Base-by-base conservation (phyloP, 495 filamentous ascomycete genomes). In the Penicillium herquei region DNA sequence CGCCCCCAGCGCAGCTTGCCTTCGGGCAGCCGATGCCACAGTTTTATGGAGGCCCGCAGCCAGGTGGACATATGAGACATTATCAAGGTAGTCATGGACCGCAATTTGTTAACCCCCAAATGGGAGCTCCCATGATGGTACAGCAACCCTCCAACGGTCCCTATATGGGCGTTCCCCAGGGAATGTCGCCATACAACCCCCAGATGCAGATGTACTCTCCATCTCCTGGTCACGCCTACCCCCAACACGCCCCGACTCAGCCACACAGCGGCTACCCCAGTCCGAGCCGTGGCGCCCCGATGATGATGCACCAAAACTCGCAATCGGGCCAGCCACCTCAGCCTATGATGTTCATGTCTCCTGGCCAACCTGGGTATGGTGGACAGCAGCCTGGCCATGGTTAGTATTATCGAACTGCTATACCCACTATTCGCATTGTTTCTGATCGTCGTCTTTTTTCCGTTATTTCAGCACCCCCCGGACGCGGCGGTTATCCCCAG, bases 301-400 rank as follows among this genome's bases (percentile, higher is more conserved):
- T 92, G 74, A 92, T 93, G 89, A 89, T 90, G 82, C 87, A 90
- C 63, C 80, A 84, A 68, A 86, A 86, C 48, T 91, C 88, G 17
- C 88, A 90, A 58, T 85, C 87, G 57, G 87, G 87, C 13, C 87
- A 91, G 58, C 72, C 75, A 43, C 73, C 78, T 6, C 78, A 77
- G 55, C 68, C 69, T 50, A 76, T 80, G 47, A 81, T 89, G 65
- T 89, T 81, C 49, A 86, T 89, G 84, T 81, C 81, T 51, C 85
- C 85, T 32, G 82, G 76, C 59, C 84, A 84, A 56, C 88, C 85
- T 6, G 76, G 81, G 1, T 91, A 85, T 59, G 74, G 78, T 21
- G 83, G 81, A 50, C 88, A 89, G 61, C 81, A 77, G 31, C 74
- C 80, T 35, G 78, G 73, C 50, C 85, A 86, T 67, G 84, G 88